These are phyloP conservation scores for Thymus quinquecostatus DNA, from an alignment of 257 asterid genomes.

Conservation along the genomic window DNA sequence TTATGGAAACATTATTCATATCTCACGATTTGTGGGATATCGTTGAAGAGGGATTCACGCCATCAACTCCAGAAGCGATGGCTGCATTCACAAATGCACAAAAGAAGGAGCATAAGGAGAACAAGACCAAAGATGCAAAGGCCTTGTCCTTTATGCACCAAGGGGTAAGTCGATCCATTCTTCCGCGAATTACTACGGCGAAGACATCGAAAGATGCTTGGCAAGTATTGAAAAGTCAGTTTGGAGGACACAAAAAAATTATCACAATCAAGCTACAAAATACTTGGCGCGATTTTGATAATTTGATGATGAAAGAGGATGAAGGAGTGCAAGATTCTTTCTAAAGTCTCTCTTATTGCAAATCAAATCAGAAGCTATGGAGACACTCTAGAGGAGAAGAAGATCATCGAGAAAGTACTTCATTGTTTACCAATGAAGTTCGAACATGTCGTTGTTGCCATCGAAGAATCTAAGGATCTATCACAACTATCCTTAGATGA, in stretches of 20 bases:
- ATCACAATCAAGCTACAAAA: background rate
- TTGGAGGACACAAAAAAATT: slow-evolving; percentile 20
- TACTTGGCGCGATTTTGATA: too few species aligned
- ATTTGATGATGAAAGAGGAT: too few species aligned
- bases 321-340: too few species aligned
- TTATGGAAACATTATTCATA: background rate
- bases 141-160: slow-evolving; percentile 33
- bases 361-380: too few species aligned
- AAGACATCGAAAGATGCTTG: slow-evolving; percentile 7
- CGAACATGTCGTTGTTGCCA: too few species aligned
- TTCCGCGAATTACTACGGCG: background rate
- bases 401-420: too few species aligned
- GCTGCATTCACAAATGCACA: background rate
- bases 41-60: slow-evolving; percentile 8
- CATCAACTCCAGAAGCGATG: background rate
- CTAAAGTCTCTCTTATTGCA: too few species aligned
- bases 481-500: too few species aligned
- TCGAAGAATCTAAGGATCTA: too few species aligned
- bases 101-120: slow-evolving; percentile 10
- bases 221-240: background rate
- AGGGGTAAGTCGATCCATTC: background rate
- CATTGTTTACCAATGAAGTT: too few species aligned
- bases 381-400: too few species aligned
- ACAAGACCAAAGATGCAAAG: slow-evolving; percentile 21
- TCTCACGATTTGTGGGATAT: background rate